Conservation (phyloP, 441 rosid species). For the Croton laevigatus region DNA sequence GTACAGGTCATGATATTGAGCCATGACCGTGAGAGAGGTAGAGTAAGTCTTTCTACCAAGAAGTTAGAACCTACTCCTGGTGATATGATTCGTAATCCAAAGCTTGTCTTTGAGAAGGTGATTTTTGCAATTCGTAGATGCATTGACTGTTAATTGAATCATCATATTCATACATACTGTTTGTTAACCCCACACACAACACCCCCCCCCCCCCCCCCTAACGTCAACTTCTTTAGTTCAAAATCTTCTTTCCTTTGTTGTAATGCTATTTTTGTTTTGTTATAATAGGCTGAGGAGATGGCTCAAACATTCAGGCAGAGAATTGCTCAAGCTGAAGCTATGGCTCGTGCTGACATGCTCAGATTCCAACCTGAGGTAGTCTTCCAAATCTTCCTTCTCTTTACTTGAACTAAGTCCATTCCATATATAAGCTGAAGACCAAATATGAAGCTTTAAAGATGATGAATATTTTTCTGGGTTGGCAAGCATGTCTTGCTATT, state of each 20-base stretch:
- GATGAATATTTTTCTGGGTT: not conserved
- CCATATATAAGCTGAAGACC: not conserved
- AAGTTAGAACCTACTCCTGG: slow-evolving; percentile 98
- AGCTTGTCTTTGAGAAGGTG: slow-evolving; percentile 98
- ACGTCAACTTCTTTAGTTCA: too few species aligned
- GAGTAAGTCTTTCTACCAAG: slow-evolving; percentile 97
- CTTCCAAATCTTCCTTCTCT: not conserved
- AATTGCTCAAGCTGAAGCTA: slow-evolving; percentile 97
- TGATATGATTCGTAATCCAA: slow-evolving; percentile 97
- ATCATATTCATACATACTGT: too few species aligned
- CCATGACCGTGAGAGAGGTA: slow-evolving; percentile 96
- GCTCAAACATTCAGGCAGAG: slow-evolving; percentile 97
- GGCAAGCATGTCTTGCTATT: not conserved
- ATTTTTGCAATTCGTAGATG: not conserved
- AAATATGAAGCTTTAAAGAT: not conserved
- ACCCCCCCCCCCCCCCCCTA: too few species aligned
- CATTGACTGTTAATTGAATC: not conserved
- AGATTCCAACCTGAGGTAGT: slow-evolving; percentile 95
- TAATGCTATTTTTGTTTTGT: not conserved
- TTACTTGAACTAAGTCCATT: not conserved
- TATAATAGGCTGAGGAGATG: slow-evolving; percentile 95
- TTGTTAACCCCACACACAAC: too few species aligned
- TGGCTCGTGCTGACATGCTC: slow-evolving; percentile 99
- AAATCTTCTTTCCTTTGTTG: too few species aligned
- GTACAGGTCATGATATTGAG: slow-evolving; percentile 90